Conservation (phyloP, 768 basidiomycete species). For the Suillus cothurnatus region DNA sequence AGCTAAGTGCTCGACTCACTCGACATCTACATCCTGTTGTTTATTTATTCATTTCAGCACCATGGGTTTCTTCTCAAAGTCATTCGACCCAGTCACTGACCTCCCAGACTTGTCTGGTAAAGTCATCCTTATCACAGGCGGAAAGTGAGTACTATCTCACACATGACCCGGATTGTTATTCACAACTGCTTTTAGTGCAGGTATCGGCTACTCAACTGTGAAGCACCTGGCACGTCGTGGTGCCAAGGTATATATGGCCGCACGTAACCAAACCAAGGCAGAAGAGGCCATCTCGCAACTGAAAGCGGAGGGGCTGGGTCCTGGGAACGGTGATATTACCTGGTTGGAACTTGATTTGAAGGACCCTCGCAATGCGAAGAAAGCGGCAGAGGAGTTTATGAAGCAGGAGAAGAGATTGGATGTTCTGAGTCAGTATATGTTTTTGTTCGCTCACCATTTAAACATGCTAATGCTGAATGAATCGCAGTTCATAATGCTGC, state of each 20-base stretch:
- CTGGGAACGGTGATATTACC: constrained; percentile 47
- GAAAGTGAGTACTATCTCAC: constrained; percentile 44
- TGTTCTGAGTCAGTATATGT: constrained; percentile 46
- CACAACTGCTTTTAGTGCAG: constrained; percentile 32
- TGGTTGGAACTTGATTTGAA: constrained; percentile 56
- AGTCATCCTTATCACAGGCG: constrained; percentile 59
- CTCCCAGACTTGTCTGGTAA: constrained; percentile 50
- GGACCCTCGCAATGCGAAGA: constrained; percentile 49
- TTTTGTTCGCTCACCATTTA: not conserved
- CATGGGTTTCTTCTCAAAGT: constrained; percentile 27
- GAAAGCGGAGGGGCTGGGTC: constrained; percentile 43
- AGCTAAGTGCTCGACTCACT: not conserved
- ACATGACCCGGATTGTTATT: not conserved
- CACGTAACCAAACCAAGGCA: constrained; percentile 49
- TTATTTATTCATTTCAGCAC: constrained; percentile 7
- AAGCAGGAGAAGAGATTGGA: constrained; percentile 54
- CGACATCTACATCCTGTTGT: not conserved
- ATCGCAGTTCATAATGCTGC: constrained; percentile 58
- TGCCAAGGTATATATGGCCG: constrained; percentile 62
- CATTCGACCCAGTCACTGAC: constrained; percentile 41
- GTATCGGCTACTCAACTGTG: constrained; percentile 55
- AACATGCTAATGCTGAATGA: constrained; percentile 8
- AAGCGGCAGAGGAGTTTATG: constrained; percentile 51
- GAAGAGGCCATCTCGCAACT: constrained; percentile 50
- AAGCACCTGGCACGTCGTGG: constrained; percentile 53